phyloP scores from a whole-genome alignment of 192 early-diverging fungal genomes.

The Rhizophagus sp. region DNA sequence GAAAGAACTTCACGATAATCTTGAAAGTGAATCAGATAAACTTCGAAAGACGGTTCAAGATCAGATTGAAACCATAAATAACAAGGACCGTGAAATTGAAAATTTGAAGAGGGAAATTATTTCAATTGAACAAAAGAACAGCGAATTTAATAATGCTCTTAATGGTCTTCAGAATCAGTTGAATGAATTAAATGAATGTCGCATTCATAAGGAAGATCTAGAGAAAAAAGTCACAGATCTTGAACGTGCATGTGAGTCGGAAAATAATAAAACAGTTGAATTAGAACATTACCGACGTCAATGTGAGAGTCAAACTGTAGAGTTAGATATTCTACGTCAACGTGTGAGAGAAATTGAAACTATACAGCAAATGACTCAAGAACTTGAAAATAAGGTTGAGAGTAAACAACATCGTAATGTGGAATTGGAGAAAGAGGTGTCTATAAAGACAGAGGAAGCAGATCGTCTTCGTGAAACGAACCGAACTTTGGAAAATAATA shows the following conservation, averaged over 20 bases:
- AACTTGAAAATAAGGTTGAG: neutral
- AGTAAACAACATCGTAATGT: neutral
- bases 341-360: neutral
- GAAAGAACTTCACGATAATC: neutral
- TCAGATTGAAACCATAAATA: neutral
- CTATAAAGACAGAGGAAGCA: neutral
- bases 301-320: neutral
- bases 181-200: neutral
- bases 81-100: neutral
- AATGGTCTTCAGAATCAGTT: neutral
- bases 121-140: neutral
- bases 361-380: neutral
- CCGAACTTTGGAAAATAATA: neutral
- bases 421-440: neutral
- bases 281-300: neutral
- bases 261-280: neutral
- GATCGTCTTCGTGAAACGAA: neutral
- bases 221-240: neutral
- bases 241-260: neutral
- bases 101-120: neutral
- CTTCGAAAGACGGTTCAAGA: neutral
- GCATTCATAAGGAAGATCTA: neutral
- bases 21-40: neutral
- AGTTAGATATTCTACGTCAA: neutral
- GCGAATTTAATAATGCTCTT: neutral